Evolutionary conservation across 345 rosid genomes (phyloP), one percentile per base, ranked within the genome.

Genomic region (Schrenkiella parvula): DNA sequence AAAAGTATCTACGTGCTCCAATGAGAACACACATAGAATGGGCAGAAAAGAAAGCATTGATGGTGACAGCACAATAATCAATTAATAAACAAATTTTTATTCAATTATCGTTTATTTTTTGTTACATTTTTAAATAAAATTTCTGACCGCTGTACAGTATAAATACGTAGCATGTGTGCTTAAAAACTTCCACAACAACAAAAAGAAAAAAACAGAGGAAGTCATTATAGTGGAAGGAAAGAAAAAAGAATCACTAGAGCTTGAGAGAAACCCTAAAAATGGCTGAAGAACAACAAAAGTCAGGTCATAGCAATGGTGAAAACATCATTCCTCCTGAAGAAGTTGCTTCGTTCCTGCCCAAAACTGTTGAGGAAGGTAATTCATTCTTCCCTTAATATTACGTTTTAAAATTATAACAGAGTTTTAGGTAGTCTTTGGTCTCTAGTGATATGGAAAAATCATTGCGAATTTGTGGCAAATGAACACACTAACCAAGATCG

Each of bases 321-420:
- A 53, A 54, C 67, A 29, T 34, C 6, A 62, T 78, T 47, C 55
- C 81, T 38, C 81, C 81, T 5, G 81, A 78, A 68, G 74, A 78
- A 44, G 81, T 73, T 62, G 78, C 74, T 54, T 22, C 70, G 4
- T 72, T 78, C 46, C 44, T 78, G 2, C 81, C 42, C 41, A 61
- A 78, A 48, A 74, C 74, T 56, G 81, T 78, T 4, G 55, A 42
- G 4, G 64, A 66, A 67, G 81, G 81, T 78, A 4, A 74, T 37
- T 25, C 9, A 5, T 42, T 34, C 35, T 34, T 53, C 63, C 7
- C 21, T 31, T 42, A 21, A 13, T 71, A 28, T 2, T 11, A 23
- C 1, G 15, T 66, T n/a, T 23, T n/a, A 25, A 38, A 51, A 25
- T 52, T 15, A 8, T 32, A 14, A 32, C 69, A 5, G 29, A 6